Conservation (phyloP, 2,329 filamentous ascomycete species). For the Blastomyces gilchristii region DNA sequence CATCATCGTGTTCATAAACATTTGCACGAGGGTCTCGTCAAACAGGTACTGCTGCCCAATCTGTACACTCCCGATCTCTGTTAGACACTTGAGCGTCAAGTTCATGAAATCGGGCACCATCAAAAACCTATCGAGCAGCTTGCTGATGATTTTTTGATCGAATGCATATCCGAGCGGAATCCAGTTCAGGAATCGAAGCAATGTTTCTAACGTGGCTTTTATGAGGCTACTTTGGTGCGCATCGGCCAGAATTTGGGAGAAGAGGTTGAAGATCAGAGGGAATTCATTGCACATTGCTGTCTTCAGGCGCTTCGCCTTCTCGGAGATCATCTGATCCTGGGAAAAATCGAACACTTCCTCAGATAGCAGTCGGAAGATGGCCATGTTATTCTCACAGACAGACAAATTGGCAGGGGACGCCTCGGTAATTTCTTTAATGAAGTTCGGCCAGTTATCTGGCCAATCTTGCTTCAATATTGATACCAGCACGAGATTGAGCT, state of each 20-base stretch:
- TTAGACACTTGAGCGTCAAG: conserved; percentile 89
- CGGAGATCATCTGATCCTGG: conserved; percentile 97
- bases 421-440: conserved; percentile 98
- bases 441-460: conserved; percentile 99
- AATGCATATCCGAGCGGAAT: conserved; percentile 98
- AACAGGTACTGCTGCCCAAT: conserved; percentile 68
- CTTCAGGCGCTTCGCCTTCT: conserved; percentile 92
- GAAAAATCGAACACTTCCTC: conserved; percentile 99
- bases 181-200: conserved; percentile 97
- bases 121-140: conserved; percentile 81
- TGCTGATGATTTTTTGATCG: conserved; percentile 93
- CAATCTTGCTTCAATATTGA: conserved; percentile 98
- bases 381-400: conserved; percentile 99
- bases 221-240: conserved; percentile 81
- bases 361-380: conserved; percentile 84
- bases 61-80: conserved; percentile 89
- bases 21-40: conserved; percentile 89
- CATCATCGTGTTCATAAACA: conserved; percentile 95
- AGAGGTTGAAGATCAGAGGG: conserved; percentile 94
- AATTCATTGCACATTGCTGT: conserved; percentile 99
- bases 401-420: conserved; percentile 91
- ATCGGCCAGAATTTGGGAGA: conserved; percentile 85
- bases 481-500: conserved; percentile 93
- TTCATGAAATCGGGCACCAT: conserved; percentile 93
- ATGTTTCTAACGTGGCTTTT: conserved; percentile 91